A percentile compares a stretch with the other conserved stretches of the same genome.
Conservation (phyloP, 2,329 filamentous ascomycete genomes). For the Cytospora piceicola region DNA sequence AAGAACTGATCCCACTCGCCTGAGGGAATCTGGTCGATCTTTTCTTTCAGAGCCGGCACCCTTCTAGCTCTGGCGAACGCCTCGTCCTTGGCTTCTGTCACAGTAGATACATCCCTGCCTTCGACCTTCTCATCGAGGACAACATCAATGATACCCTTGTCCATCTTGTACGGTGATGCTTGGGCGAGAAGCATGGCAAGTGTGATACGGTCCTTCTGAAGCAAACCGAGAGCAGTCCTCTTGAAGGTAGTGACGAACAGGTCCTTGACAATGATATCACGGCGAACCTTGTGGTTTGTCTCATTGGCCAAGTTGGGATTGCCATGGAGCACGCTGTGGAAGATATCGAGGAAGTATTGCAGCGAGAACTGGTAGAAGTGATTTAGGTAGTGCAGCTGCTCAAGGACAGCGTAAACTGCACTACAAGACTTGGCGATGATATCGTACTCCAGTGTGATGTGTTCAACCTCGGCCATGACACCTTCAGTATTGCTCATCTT, state of each 20-base stretch:
- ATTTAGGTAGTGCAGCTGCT: slow-evolving; percentile 97
- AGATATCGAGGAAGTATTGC: slow-evolving; percentile 97
- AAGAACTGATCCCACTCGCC: slow-evolving; percentile 82
- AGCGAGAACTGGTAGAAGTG: slow-evolving; percentile 99
- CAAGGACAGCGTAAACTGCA: slow-evolving; percentile 93
- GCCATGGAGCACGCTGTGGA: slow-evolving; percentile 84
- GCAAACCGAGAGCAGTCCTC: slow-evolving; percentile 86
- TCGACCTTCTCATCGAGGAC: slow-evolving; percentile 79
- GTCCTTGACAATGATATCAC: slow-evolving; percentile 88
- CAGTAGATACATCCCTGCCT: slow-evolving; percentile 77
- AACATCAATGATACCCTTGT: slow-evolving; percentile 83
- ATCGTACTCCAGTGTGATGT: slow-evolving; percentile 92
- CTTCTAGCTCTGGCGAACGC: slow-evolving; percentile 70
- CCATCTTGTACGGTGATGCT: slow-evolving; percentile 94
- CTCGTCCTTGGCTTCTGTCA: slow-evolving; percentile 65
- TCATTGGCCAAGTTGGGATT: slow-evolving; percentile 74
- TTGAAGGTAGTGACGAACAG: slow-evolving; percentile 91
- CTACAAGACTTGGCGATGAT: slow-evolving; percentile 94
- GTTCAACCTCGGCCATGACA: slow-evolving; percentile 97
- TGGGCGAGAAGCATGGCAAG: slow-evolving; percentile 94
- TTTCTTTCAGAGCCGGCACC: slow-evolving; percentile 73
- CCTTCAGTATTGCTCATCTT: slow-evolving; percentile 98
- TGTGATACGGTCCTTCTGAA: slow-evolving; percentile 93
- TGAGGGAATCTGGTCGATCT: slow-evolving; percentile 64
- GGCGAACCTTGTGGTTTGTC: slow-evolving; percentile 75